Evolutionary conservation across 306 rosid species (phyloP).

Genomic region (Sesbania bispinosa): DNA sequence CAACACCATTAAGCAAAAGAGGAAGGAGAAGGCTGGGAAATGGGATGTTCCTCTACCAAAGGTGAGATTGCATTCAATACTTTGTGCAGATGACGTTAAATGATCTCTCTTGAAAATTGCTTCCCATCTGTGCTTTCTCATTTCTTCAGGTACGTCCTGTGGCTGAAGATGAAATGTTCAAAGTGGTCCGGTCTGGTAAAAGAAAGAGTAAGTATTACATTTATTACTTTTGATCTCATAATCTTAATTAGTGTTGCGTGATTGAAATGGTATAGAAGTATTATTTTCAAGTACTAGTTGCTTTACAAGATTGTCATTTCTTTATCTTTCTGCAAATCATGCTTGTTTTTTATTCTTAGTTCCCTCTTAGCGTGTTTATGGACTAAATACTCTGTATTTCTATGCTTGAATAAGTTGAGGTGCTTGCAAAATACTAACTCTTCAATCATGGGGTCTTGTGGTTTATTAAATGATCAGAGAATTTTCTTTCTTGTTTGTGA

Average conservation of each 20-base stretch:
- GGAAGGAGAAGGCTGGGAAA: constrained; percentile 96
- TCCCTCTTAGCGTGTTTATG: neutral
- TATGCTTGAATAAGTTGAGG: neutral
- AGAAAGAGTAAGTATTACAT: constrained; percentile 64
- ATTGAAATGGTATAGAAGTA: neutral
- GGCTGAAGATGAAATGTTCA: constrained; percentile 96
- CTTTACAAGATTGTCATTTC: neutral
- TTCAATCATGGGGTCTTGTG: too few relatives aligned
- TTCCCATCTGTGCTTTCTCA: neutral
- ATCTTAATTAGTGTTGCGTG: neutral
- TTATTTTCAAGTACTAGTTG: neutral
- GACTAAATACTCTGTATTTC: neutral
- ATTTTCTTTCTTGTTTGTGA: neutral
- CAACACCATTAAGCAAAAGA: constrained; percentile 88
- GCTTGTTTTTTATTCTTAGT: neutral
- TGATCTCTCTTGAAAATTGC: neutral
- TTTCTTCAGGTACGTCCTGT: constrained; percentile 80
- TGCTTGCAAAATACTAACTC: neutral
- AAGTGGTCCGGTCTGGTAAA: constrained; percentile 84
- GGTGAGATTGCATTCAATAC: constrained; percentile 35
- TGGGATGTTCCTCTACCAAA: constrained; percentile 98
- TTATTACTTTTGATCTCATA: neutral
- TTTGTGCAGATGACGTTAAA: neutral
- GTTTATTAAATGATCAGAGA: neutral
- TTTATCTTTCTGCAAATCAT: too few relatives aligned